Evolutionary conservation across 495 filamentous ascomycete genomes (phyloP).

Genomic region (Trichoderma asperelloides): DNA sequence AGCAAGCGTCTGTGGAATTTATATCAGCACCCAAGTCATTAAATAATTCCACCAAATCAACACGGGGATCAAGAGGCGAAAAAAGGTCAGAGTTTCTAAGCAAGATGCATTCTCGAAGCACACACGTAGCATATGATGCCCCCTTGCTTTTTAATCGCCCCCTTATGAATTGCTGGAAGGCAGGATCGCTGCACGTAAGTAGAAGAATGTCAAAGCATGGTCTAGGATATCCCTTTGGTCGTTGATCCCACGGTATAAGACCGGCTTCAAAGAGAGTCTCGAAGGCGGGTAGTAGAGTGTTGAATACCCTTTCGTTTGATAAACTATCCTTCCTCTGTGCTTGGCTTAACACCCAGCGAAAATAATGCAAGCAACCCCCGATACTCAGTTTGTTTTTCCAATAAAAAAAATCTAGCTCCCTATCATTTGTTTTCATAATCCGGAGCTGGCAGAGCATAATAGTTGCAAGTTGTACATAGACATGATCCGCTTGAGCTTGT

Average conservation of each 20-base stretch:
- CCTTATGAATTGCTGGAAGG: neutral
- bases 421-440: neutral
- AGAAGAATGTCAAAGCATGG: neutral
- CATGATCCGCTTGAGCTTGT: neutral
- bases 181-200: neutral
- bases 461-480: neutral
- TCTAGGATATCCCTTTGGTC: neutral
- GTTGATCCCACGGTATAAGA: neutral
- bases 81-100: neutral
- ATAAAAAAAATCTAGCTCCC: neutral
- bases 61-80: neutral
- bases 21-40: neutral
- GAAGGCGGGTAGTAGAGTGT: neutral
- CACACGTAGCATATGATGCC: neutral
- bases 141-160: neutral
- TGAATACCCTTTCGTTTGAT: neutral
- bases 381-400: neutral
- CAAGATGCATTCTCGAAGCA: neutral
- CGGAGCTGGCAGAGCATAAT: neutral
- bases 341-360: neutral
- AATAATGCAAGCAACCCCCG: neutral
- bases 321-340: neutral
- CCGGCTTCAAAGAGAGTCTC: neutral
- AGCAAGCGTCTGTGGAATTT: neutral
- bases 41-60: neutral